Base-by-base conservation (phyloP, 768 basidiomycete species). In the Tricholoma matsutake region DNA sequence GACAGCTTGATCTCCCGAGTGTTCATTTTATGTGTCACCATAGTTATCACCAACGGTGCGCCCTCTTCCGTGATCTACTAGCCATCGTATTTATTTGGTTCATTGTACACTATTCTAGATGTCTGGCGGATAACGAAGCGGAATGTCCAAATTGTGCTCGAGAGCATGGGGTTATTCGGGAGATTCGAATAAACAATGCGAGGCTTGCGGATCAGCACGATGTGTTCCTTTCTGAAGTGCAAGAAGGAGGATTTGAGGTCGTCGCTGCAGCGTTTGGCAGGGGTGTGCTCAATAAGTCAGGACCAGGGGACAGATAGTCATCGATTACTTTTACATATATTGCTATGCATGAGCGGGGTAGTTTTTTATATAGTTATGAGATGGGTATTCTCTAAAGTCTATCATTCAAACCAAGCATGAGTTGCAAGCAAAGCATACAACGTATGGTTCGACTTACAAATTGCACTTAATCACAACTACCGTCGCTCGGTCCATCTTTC, bases 1-100 rank as follows among this genome's bases (percentile, higher is more conserved):
- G 89, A 1, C 92, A 91, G 66, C 84, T 98, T 61, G 96, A 98
- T 71, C 83, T 98, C 9, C 96, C 97, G 0, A 90, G 86, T 64
- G 82, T 98, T 6, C 96, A 98, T 73, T 98, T 98, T 70, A 97
- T 98, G 96, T 99, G 96, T 74, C 88, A 89, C 68, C 97, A 98
- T 71, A 94, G 92, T 62, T 98, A 93, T 77, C 97, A 99, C 71
- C 94, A 96, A 71, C 82, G 95, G 93, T 92, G 75, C 70, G 74
- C 60, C 2, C 18, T 54, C 56, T 34, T 35, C 20, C 39, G 49
- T 18, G 22, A 34, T 35, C 31, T 55, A 18, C 58, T 22, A 28
- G 28, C 61, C 32, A 32, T 35, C 3, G 9, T 20, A 45, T 18
- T 20, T 45, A 45, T 39, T 16, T 32, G 28, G 11, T 18, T 52